Conservation (phyloP, 495 filamentous ascomycete genomes). For the Neurospora sp. region DNA sequence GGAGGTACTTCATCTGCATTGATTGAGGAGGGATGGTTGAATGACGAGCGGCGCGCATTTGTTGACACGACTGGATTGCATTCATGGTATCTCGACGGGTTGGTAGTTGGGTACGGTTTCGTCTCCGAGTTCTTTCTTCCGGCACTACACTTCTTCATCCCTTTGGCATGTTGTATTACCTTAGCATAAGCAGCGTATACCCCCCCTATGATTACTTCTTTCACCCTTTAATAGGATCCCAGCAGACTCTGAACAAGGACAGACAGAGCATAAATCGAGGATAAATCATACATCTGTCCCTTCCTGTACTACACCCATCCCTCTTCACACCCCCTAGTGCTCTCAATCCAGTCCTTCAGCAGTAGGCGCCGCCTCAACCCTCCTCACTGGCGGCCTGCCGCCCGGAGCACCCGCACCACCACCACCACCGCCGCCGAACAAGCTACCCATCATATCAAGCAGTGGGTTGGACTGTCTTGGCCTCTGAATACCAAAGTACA, state of each 20-base stretch:
- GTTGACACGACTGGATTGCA: neutral
- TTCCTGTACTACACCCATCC: neutral
- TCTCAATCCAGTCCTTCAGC: conserved; percentile 43
- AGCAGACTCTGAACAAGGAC: no score
- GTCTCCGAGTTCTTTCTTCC: neutral
- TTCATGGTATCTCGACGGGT: neutral
- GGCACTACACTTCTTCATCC: neutral
- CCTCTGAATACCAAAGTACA: conserved; percentile 93
- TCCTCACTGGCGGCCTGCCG: conserved; percentile 31
- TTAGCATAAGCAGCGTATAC: neutral
- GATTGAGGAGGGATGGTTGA: neutral
- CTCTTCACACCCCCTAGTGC: neutral
- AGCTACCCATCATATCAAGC: conserved; percentile 93
- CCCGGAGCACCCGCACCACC: conserved; percentile 31
- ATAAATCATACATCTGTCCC: neutral
- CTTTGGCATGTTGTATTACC: neutral
- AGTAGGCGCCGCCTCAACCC: conserved; percentile 36
- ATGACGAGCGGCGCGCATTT: neutral
- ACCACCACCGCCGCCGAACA: conserved; percentile 61
- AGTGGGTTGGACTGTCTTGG: conserved; percentile 80
- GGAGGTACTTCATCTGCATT: conserved; percentile 31
- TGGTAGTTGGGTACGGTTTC: neutral
- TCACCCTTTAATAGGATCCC: neutral
- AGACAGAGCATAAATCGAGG: neutral
- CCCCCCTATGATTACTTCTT: neutral